Evolutionary conservation across 768 basidiomycete genomes (phyloP).

Genomic region (Rhodotorula diobovata): DNA sequence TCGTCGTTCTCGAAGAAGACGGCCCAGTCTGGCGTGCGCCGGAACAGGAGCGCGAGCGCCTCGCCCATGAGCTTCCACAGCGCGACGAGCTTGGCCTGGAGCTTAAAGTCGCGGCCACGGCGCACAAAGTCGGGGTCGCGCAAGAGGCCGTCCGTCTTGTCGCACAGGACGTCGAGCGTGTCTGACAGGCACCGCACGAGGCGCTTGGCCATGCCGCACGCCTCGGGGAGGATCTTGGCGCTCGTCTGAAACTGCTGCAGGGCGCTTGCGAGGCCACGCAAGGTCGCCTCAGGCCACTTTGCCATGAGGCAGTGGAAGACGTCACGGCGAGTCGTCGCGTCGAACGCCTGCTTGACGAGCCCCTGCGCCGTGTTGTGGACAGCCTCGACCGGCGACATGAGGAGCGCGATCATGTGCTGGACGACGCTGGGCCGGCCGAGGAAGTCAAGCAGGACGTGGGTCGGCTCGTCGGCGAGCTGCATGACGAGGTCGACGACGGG

Average conservation of each 20-base stretch:
- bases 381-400: conserved; percentile 75
- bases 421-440: conserved; percentile 59
- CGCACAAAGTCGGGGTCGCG: conserved; percentile 43
- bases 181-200: conserved; percentile 90
- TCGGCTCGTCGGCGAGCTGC: conserved; percentile 61
- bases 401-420: conserved; percentile 60
- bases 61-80: conserved; percentile 80
- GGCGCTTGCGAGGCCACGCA: conserved; percentile 68
- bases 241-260: conserved; percentile 63
- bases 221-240: conserved; percentile 68
- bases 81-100: conserved; percentile 53
- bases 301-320: conserved; percentile 75
- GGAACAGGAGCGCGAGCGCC: conserved; percentile 77
- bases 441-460: conserved; percentile 58
- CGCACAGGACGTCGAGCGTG: conserved; percentile 80
- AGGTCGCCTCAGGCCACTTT: conserved; percentile 60
- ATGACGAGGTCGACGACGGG: conserved; percentile 70
- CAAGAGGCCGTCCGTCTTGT: conserved; percentile 65
- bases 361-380: conserved; percentile 71
- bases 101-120: conserved; percentile 36
- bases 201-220: conserved; percentile 79
- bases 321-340: conserved; percentile 81
- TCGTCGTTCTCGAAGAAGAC: conserved; percentile 68
- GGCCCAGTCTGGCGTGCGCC: conserved; percentile 77
- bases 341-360: conserved; percentile 77